phyloP scores from a whole-genome alignment of 306 rosid species.

The Sophora flavescens region DNA sequence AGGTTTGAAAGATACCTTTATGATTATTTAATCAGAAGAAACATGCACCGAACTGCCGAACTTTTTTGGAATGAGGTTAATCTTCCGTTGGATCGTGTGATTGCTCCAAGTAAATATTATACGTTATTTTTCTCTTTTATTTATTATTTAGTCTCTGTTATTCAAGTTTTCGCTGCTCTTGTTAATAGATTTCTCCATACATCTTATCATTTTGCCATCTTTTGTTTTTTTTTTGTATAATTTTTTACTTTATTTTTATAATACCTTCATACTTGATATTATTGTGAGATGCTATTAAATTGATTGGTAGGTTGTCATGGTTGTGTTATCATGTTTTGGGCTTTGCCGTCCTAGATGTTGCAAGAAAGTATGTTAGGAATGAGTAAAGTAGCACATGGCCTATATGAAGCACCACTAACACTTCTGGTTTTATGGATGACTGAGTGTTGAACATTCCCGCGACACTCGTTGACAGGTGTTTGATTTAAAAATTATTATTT shows the following conservation, averaged over 20 bases:
- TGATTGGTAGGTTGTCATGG: background rate
- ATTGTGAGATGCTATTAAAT: background rate
- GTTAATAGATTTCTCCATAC: background rate
- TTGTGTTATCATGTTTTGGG: background rate
- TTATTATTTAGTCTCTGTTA: background rate
- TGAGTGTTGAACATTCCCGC: too few species aligned
- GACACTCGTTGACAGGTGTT: too few species aligned
- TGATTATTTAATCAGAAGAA: constrained; percentile 40
- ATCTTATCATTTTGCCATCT: too few species aligned
- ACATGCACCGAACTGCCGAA: constrained; percentile 44
- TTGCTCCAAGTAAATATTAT: background rate
- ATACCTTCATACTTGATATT: background rate
- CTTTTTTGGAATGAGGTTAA: constrained; percentile 33
- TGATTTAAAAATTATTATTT: too few species aligned
- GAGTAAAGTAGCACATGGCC: background rate
- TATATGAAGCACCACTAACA: too few species aligned
- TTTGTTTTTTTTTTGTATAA: too few species aligned
- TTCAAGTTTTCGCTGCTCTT: background rate
- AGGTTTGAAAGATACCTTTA: constrained; percentile 47
- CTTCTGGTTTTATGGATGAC: too few species aligned
- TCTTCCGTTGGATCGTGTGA: background rate
- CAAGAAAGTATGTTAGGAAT: background rate
- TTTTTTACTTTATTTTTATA: too few species aligned
- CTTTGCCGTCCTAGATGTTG: background rate
- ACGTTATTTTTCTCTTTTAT: too few species aligned